Evolutionary conservation across 768 basidiomycete species (phyloP).

Genomic region (Hydnomerulius pinastri): DNA sequence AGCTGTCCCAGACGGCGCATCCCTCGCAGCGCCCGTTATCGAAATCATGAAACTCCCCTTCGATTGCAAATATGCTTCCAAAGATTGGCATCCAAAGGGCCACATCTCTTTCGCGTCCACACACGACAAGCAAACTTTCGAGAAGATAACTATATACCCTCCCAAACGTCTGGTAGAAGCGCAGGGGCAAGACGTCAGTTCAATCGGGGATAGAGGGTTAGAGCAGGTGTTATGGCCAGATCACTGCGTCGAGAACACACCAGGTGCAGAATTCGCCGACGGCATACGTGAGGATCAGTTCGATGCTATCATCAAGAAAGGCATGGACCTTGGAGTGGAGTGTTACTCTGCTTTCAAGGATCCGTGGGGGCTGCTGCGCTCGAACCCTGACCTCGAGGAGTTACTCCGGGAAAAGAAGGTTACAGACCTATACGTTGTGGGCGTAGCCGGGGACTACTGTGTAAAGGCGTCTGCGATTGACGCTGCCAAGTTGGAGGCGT

Average conservation of each 20-base stretch:
- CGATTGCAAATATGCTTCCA: constrained; percentile 50
- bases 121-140: constrained; percentile 43
- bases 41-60: constrained; percentile 60
- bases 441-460: constrained; percentile 80
- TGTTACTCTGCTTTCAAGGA: constrained; percentile 82
- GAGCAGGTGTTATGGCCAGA: constrained; percentile 77
- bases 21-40: constrained; percentile 58
- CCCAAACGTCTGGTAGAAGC: constrained; percentile 34
- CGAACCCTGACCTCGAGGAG: constrained; percentile 47
- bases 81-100: constrained; percentile 57
- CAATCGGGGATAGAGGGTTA: constrained; percentile 26
- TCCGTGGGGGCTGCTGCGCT: constrained; percentile 49
- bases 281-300: constrained; percentile 45
- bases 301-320: constrained; percentile 53
- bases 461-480: constrained; percentile 63
- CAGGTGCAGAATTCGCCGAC: constrained; percentile 62
- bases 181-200: constrained; percentile 18
- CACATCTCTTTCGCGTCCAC: constrained; percentile 75
- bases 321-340: constrained; percentile 60
- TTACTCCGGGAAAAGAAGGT: constrained; percentile 45
- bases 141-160: constrained; percentile 39
- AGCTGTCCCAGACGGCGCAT: constrained; percentile 61
- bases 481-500: constrained; percentile 45
- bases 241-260: constrained; percentile 67
- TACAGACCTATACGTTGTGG: constrained; percentile 61